Conservation (phyloP, 352 stramenopile species). For the Globisporangium cylindrosporum region DNA sequence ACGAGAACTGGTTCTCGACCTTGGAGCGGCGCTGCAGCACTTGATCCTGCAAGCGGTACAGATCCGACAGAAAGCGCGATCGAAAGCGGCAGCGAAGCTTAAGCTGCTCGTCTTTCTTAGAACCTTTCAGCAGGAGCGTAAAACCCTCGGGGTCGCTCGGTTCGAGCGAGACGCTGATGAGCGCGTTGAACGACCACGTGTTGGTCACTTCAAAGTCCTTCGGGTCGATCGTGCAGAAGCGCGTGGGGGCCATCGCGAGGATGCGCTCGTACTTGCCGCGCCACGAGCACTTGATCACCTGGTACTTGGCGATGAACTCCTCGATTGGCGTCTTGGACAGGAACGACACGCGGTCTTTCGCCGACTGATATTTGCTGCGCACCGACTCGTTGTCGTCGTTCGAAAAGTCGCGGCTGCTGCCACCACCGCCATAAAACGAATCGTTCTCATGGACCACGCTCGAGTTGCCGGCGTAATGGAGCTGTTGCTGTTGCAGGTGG, state of each 20-base stretch:
- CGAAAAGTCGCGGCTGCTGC: constrained; percentile 5
- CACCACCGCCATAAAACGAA: not conserved
- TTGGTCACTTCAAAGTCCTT: constrained; percentile 88
- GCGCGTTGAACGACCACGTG: constrained; percentile 67
- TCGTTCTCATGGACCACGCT: constrained; percentile 4
- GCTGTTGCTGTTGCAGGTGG: constrained; percentile 2
- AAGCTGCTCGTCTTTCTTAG: constrained; percentile 82
- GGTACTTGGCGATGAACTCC: constrained; percentile 83
- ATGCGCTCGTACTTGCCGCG: constrained; percentile 87
- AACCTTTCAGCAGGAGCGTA: constrained; percentile 55
- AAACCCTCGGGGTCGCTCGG: constrained; percentile 58
- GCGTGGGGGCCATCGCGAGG: constrained; percentile 68
- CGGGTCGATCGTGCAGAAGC: constrained; percentile 85
- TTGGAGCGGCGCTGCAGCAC: constrained; percentile 32
- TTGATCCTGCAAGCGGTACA: constrained; percentile 69
- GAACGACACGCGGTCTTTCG: constrained; percentile 33
- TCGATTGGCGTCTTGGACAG: constrained; percentile 55
- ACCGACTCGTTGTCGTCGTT: constrained; percentile 13
- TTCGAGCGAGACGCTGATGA: constrained; percentile 62
- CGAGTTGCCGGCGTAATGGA: not conserved
- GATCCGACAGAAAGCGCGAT: constrained; percentile 69
- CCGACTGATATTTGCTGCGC: constrained; percentile 18
- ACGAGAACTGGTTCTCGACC: constrained; percentile 45
- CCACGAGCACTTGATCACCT: constrained; percentile 83
- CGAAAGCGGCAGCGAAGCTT: constrained; percentile 79